These are phyloP conservation scores for Rubus parviflorus DNA, from an alignment of 306 rosid genomes.

Conservation along the genomic window DNA sequence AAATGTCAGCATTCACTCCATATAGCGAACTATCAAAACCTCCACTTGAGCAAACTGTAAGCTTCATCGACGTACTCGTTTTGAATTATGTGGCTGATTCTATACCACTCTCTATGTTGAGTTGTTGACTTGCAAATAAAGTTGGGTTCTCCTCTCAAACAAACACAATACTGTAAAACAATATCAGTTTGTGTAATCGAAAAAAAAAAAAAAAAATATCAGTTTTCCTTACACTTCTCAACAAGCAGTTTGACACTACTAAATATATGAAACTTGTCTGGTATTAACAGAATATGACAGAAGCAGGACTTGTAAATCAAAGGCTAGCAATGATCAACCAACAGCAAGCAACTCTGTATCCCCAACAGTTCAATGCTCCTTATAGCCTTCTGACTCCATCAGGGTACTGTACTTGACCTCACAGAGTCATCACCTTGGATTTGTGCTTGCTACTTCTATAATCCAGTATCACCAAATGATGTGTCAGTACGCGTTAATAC, in stretches of 20 bases:
- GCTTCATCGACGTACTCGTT: background rate
- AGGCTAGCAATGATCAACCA: background rate
- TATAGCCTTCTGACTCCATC: background rate
- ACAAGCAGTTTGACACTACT: slow-evolving; percentile 9
- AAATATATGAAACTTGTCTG: background rate
- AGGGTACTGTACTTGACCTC: background rate
- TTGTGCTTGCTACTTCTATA: background rate
- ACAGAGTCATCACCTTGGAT: background rate
- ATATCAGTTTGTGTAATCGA: background rate
- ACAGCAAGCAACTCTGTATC: slow-evolving; percentile 9
- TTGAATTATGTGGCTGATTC: background rate
- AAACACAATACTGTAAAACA: background rate
- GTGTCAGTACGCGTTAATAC: background rate
- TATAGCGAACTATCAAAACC: background rate
- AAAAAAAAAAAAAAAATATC: background rate
- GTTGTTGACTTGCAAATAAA: background rate
- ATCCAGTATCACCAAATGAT: background rate
- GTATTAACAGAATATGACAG: slow-evolving; percentile 15
- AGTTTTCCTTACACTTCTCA: too few relatives aligned
- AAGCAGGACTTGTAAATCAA: slow-evolving; percentile 7
- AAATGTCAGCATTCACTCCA: background rate
- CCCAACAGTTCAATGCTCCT: slow-evolving; percentile 13
- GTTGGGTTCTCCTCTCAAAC: background rate
- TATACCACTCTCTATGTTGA: background rate
- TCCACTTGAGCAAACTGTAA: background rate